Conservation (phyloP, 2,329 filamentous ascomycete species). For the Claviceps sorghi region DNA sequence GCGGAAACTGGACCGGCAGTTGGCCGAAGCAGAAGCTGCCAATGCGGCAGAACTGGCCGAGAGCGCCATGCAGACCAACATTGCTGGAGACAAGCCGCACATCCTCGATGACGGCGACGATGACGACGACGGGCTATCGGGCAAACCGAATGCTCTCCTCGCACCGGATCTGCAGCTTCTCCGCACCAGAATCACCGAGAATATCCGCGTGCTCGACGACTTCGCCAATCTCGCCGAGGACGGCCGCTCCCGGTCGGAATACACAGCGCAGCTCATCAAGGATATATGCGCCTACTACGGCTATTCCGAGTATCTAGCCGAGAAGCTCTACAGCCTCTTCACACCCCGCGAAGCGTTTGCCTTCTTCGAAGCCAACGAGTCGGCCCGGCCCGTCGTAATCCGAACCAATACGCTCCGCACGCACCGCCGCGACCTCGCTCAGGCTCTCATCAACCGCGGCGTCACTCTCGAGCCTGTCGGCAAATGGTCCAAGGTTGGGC, state of each 20-base stretch:
- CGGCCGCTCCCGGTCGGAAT: conserved; percentile 72
- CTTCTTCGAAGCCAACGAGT: conserved; percentile 98
- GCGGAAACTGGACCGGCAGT: conserved; percentile 64
- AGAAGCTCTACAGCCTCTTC: conserved; percentile 90
- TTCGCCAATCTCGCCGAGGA: conserved; percentile 70
- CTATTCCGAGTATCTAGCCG: conserved; percentile 85
- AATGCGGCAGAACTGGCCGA: conserved; percentile 78
- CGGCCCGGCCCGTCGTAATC: conserved; percentile 82
- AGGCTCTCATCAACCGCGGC: conserved; percentile 87
- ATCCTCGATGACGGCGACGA: conserved; percentile 51
- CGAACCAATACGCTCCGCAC: conserved; percentile 88
- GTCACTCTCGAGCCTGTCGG: conserved; percentile 93
- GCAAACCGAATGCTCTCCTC: conserved; percentile 48
- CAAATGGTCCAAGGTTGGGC: conserved; percentile 96
- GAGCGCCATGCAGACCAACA: conserved; percentile 81
- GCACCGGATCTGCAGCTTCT: conserved; percentile 84
- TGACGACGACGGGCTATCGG: conserved; percentile 39
- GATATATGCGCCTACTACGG: conserved; percentile 96
- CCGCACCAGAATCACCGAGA: conserved; percentile 80
- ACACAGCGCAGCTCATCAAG: conserved; percentile 71
- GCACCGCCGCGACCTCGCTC: conserved; percentile 65
- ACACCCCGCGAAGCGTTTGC: conserved; percentile 86
- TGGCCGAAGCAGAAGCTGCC: conserved; percentile 64
- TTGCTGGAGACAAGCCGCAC: conserved; percentile 58
- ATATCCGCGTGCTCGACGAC: conserved; percentile 78